These are phyloP conservation scores for Avena atlantica DNA, from an alignment of 176 grass and related monocot species.

Conservation along the genomic window DNA sequence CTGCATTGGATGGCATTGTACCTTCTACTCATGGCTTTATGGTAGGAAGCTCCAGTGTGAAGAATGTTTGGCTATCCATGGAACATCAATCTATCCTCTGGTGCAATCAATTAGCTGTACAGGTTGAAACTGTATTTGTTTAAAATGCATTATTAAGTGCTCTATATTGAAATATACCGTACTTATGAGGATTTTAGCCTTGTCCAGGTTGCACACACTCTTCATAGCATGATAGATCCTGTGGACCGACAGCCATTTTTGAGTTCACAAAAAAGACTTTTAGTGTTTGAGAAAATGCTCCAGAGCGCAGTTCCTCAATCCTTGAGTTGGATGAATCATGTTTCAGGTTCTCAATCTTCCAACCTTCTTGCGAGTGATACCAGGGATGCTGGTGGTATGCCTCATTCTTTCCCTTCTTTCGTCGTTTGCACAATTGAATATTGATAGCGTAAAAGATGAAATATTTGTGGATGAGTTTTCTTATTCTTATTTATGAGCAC, in stretches of 20 bases:
- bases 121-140: conserved; percentile 49
- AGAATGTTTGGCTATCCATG: conserved; percentile 97
- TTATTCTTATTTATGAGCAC: conserved; percentile 33
- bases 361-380: conserved; percentile 46
- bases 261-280: conserved; percentile 70
- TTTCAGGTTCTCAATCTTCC: conserved; percentile 40
- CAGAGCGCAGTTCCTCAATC: conserved; percentile 76
- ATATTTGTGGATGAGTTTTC: conserved; percentile 14
- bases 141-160: conserved; percentile 21
- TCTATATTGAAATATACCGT: conserved; percentile 38
- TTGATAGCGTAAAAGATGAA: conserved; percentile 35
- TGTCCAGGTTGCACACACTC: conserved; percentile 84
- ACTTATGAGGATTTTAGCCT: conserved; percentile 37
- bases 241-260: conserved; percentile 59
- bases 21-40: conserved; percentile 91
- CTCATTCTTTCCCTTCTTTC: conserved; percentile 35
- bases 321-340: conserved; percentile 58
- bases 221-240: conserved; percentile 88
- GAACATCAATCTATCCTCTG: conserved; percentile 96
- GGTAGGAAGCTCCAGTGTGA: conserved; percentile 91
- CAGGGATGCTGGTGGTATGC: conserved; percentile 48
- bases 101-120: conserved; percentile 98
- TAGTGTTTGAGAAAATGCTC: conserved; percentile 91
- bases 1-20: conserved; percentile 81
- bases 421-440: conserved; percentile 30